Conservation (phyloP, 441 rosid genomes). For the Macaranga tanarius region DNA sequence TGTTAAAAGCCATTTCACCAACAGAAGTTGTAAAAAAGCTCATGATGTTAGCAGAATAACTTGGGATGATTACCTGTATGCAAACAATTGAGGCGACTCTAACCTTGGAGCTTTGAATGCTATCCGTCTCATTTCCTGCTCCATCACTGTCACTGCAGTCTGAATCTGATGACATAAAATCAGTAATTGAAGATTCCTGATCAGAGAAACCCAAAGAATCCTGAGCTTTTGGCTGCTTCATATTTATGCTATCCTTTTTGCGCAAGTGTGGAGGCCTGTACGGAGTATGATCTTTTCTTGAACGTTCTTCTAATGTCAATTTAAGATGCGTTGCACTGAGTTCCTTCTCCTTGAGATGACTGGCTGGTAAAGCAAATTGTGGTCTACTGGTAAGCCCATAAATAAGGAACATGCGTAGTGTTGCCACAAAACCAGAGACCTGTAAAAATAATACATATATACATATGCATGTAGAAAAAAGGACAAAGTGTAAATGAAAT, state of each 20-base stretch:
- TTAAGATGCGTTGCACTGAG: conserved; percentile 31
- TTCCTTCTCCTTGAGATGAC: conserved; percentile 44
- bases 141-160: conserved; percentile 89
- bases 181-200: conserved; percentile 45
- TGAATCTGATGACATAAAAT: conserved; percentile 73
- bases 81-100: conserved; percentile 79
- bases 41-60: background rate
- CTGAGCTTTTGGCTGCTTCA: conserved; percentile 39
- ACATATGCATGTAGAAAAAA: conserved; percentile 4
- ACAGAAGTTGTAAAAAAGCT: background rate
- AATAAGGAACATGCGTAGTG: conserved; percentile 65
- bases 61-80: conserved; percentile 56
- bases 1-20: background rate
- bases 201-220: conserved; percentile 41
- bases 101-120: conserved; percentile 63
- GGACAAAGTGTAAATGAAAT: background rate
- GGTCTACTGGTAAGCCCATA: conserved; percentile 61
- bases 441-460: conserved; percentile 29
- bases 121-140: conserved; percentile 45
- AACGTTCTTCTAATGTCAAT: conserved; percentile 40
- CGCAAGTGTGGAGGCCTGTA: conserved; percentile 95
- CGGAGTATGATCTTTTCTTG: conserved; percentile 42
- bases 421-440: conserved; percentile 80
- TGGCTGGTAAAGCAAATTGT: conserved; percentile 32
- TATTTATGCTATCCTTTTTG: conserved; percentile 47